Evolutionary conservation across 2,329 filamentous ascomycete species (phyloP).

Genomic region (Didymella keratinophila): DNA sequence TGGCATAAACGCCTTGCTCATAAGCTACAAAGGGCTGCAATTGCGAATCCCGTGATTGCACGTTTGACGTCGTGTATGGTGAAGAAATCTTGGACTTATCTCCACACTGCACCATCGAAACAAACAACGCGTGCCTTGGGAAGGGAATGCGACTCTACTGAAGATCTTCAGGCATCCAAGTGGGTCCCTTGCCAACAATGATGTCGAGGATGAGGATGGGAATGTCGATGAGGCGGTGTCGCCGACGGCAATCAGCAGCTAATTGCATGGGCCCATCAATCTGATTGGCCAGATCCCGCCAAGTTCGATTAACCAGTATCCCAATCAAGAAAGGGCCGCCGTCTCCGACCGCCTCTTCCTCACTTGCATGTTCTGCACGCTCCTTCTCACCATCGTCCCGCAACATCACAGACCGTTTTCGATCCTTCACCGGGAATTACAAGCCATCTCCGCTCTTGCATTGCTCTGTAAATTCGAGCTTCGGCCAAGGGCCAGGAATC

Average conservation of each 20-base stretch:
- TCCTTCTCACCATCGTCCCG: constrained; percentile 11
- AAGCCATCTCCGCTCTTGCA: constrained; percentile 8
- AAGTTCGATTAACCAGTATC: constrained; percentile 6
- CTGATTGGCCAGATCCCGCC: constrained; percentile 4
- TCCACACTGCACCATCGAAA: background rate
- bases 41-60: constrained; percentile 16
- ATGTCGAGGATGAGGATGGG: background rate
- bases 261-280: background rate
- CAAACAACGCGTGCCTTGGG: constrained; percentile 4
- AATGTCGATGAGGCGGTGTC: constrained; percentile 1
- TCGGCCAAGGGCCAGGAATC: background rate
- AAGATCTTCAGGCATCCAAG: constrained; percentile 16
- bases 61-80: constrained; percentile 6
- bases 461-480: background rate
- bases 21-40: constrained; percentile 13
- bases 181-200: constrained; percentile 9
- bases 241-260: background rate
- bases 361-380: constrained; percentile 10
- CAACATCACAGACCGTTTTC: constrained; percentile 6
- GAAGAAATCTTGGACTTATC: background rate
- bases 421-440: constrained; percentile 13
- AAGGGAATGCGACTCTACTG: constrained; percentile 9
- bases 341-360: constrained; percentile 17
- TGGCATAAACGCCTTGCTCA: constrained; percentile 54
- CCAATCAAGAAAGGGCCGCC: constrained; percentile 7